Base-by-base conservation (phyloP, 2,329 filamentous ascomycete genomes). In the Thielaviopsis musarum region DNA sequence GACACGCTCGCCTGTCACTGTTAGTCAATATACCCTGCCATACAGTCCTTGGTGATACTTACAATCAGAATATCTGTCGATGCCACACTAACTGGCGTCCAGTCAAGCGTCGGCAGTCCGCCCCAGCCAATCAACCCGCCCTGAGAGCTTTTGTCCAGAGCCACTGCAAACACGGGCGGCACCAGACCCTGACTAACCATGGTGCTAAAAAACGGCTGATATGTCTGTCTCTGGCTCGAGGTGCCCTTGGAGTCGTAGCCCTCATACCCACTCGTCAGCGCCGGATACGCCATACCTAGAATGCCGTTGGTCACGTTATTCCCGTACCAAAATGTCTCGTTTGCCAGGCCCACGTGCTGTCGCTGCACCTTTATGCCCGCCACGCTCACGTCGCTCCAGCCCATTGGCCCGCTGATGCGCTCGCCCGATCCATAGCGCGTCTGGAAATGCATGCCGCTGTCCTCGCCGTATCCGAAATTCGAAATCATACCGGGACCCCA, bases 241-340 rank as follows among this genome's bases (percentile, higher is more conserved):
- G 56, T 21, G 15, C 59, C 56, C 6, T n/a, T 21, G 3, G 38
- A 28, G 30, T 58, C 56, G 49, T 56, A 61, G 21, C 59, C 59
- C 13, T 41, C 53, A 62, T 73, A 79, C 13, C 72, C 74, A 56
- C 72, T 77, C 0, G 76, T 78, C 30, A 80, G 66, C 49, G 74
- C 70, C 1, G 75, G 74, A 59, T 77, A 79, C 0, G 75, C 76
- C 60, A 80, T 70, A 0, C 77, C 77, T 21, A 79, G 66, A 52
- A 79, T 68, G 5, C 77, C 77, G 59, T 74, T 75, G 24, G 77
- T 79, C 52, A 73, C 64, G 65, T 78, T 78, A 67, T 78, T 73
- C 53, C 77, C 77, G 59, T 69, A 70, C 77, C 77, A 79, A 65
- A 72, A 72, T 2, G 76, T 77, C 60, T 67, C 69, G 64, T 73